These are phyloP conservation scores for Lasiosphaeria hispida DNA, from an alignment of 495 filamentous ascomycete species.

Conservation along the genomic window DNA sequence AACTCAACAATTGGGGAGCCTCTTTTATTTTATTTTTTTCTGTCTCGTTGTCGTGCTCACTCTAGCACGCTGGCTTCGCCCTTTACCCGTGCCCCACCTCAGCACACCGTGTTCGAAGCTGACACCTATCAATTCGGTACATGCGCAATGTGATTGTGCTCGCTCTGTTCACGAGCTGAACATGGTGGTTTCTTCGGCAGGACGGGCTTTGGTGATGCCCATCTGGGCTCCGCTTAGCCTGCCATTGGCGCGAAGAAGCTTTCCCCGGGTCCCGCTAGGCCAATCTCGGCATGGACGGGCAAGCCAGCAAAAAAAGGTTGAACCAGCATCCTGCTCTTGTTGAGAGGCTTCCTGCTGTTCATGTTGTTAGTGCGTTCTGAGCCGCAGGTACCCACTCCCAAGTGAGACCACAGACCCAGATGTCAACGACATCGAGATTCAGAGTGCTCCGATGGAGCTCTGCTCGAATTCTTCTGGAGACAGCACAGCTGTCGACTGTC, in stretches of 20 bases:
- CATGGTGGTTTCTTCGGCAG: too few relatives aligned
- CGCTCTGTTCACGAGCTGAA: too few relatives aligned
- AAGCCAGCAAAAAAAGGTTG: slow-evolving; percentile 21
- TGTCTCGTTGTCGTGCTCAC: too few relatives aligned
- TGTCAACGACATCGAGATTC: too few relatives aligned
- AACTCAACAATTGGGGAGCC: slow-evolving; percentile 33
- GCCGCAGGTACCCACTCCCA: slow-evolving; percentile 5
- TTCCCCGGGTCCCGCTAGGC: slow-evolving; percentile 30
- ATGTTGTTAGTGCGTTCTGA: slow-evolving; percentile 16
- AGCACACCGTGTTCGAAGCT: too few relatives aligned
- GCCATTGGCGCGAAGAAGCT: slow-evolving; percentile 15
- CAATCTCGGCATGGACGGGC: slow-evolving; percentile 16
- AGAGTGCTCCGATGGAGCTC: too few relatives aligned
- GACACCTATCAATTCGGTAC: too few relatives aligned
- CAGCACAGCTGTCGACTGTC: too few relatives aligned
- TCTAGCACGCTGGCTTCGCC: too few relatives aligned
- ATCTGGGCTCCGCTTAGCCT: background rate
- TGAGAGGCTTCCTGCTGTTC: slow-evolving; percentile 20
- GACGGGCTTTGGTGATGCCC: background rate
- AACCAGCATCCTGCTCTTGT: slow-evolving; percentile 25
- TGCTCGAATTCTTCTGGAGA: too few relatives aligned
- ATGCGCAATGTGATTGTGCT: too few relatives aligned
- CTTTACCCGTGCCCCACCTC: too few relatives aligned
- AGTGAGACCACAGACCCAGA: background rate
- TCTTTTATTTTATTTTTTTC: background rate